phyloP scores from a whole-genome alignment of 2,329 filamentous ascomycete species.

The Aciculosporium take region DNA sequence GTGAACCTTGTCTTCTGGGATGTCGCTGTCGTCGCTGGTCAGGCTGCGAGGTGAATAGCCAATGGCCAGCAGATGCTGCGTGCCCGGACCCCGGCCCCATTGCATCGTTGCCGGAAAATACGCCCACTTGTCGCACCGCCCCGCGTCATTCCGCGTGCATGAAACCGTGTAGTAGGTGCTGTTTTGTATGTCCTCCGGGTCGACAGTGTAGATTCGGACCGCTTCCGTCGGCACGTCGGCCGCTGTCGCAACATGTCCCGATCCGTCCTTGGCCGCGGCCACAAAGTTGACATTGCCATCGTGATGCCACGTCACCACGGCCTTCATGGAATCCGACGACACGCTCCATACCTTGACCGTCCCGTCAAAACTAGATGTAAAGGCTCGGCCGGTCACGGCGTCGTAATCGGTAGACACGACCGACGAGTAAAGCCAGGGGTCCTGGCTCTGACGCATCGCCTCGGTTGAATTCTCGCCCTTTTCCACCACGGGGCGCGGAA shows the following conservation, averaged over 20 bases:
- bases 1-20: slow-evolving; percentile 42
- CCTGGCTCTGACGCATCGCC: slow-evolving; percentile 43
- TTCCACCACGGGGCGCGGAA: slow-evolving; percentile 37
- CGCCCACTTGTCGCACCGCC: slow-evolving; percentile 36
- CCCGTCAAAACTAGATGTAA: slow-evolving; percentile 47
- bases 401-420: slow-evolving; percentile 49
- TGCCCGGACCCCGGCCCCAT: slow-evolving; percentile 36
- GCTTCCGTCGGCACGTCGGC: slow-evolving; percentile 39
- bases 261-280: slow-evolving; percentile 32
- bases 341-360: slow-evolving; percentile 47
- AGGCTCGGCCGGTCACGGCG: slow-evolving; percentile 28
- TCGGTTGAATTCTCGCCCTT: slow-evolving; percentile 40
- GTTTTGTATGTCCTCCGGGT: slow-evolving; percentile 19
- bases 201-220: slow-evolving; percentile 41
- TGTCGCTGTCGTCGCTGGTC: slow-evolving; percentile 37
- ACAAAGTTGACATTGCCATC: slow-evolving; percentile 49
- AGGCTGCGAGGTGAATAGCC: slow-evolving; percentile 48
- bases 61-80: slow-evolving; percentile 40
- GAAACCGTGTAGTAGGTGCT: slow-evolving; percentile 27
- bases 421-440: slow-evolving; percentile 50
- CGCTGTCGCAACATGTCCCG: slow-evolving; percentile 42
- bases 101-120: slow-evolving; percentile 50
- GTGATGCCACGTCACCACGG: slow-evolving; percentile 37
- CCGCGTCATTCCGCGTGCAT: slow-evolving; percentile 23
- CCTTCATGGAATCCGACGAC: slow-evolving; percentile 24